A percentile compares a stretch with the other conserved stretches of the same genome.
Evolutionary conservation across 345 rosid species (phyloP).

Genomic region (Gynandropsis gynandra): DNA sequence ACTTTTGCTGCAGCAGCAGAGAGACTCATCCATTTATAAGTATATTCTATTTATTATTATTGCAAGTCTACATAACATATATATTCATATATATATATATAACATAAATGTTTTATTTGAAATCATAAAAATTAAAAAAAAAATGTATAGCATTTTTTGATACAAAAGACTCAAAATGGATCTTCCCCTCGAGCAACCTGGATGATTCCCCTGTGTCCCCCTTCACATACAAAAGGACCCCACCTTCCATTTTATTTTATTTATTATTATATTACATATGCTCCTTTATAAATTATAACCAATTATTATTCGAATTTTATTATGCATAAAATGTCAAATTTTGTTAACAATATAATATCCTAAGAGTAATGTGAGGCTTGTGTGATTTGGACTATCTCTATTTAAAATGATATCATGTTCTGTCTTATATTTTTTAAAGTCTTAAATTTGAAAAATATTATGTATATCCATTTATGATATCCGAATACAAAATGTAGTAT

Average conservation of each 20-base stretch:
- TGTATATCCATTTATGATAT: no score
- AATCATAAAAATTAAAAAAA: neutral
- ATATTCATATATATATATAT: neutral
- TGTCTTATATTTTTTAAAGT: no score
- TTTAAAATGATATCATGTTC: no score
- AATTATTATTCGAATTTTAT: neutral
- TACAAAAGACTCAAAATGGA: slow-evolving; percentile 14
- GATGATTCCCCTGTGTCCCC: slow-evolving; percentile 35
- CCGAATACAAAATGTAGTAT: no score
- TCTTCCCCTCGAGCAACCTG: slow-evolving; percentile 23
- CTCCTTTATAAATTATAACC: neutral
- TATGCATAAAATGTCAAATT: no score
- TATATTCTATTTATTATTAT: no score
- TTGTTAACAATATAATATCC: no score
- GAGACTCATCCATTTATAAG: neutral
- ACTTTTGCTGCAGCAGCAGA: slow-evolving; percentile 21
- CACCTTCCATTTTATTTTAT: slow-evolving; percentile 26
- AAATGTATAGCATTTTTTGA: slow-evolving; percentile 3
- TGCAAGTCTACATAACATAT: no score
- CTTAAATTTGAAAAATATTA: no score
- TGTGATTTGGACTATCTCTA: no score
- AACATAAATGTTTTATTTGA: neutral
- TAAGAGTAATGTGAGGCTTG: no score
- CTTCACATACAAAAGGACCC: slow-evolving; percentile 38
- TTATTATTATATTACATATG: slow-evolving; percentile 10